Conservation (phyloP, 495 filamentous ascomycete species). For the Thermochaetoides thermophila region DNA sequence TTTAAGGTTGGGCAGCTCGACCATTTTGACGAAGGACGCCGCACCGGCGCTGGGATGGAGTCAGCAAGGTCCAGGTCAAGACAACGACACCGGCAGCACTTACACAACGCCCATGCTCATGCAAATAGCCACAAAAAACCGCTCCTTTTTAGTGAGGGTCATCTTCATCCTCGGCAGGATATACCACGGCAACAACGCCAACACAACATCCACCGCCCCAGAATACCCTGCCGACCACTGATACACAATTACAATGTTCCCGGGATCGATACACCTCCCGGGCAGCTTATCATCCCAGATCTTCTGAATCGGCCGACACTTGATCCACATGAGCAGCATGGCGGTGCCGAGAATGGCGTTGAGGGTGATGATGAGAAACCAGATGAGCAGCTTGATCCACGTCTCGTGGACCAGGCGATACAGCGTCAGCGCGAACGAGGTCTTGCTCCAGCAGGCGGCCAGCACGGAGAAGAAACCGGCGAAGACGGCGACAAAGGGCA, state of each 20-base stretch:
- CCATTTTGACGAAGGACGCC: conserved; percentile 13
- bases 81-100: background rate
- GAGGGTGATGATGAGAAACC: conserved; percentile 12
- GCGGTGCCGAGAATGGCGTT: conserved; percentile 10
- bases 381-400: conserved; percentile 9
- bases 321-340: conserved; percentile 14
- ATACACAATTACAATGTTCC: conserved; percentile 8
- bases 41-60: conserved; percentile 5
- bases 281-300: conserved; percentile 9
- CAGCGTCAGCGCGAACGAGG: conserved; percentile 16
- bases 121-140: conserved; percentile 17
- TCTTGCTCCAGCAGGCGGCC: conserved; percentile 10
- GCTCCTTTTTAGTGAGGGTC: conserved; percentile 16
- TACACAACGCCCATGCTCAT: conserved; percentile 28
- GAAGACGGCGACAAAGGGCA: conserved; percentile 9
- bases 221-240: conserved; percentile 22
- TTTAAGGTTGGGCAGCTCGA: conserved; percentile 4
- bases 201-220: conserved; percentile 18
- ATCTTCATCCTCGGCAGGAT: conserved; percentile 12
- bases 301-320: conserved; percentile 10
- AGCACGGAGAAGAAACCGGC: conserved; percentile 15
- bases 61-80: no score
- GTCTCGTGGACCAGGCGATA: conserved; percentile 6
- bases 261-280: conserved; percentile 10
- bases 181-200: conserved; percentile 21